Base-by-base conservation (phyloP, 2,329 filamentous ascomycete genomes). In the Fusarium luffae region DNA sequence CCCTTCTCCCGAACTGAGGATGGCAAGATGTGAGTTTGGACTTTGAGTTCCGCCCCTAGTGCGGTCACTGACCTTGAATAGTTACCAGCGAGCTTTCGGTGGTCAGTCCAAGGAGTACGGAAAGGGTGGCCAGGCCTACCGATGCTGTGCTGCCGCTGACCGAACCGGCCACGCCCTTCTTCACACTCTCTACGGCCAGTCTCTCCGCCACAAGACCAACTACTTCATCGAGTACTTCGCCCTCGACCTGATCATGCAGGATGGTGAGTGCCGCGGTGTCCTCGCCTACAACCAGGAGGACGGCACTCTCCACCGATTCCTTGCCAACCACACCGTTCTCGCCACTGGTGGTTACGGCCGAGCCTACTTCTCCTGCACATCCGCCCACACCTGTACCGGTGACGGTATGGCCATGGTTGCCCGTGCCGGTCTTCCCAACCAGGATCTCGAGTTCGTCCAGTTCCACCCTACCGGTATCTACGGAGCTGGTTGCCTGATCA, bases 141-240 rank as follows among this genome's bases (percentile, higher is more conserved):
- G 96, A 84, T 97, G 94, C 88, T 97, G 93, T 81, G 95, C 94
- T 81, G 96, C 94, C 66, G 96, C 95, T 75, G 96, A 99, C 82
- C 89, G 95, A 87, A 98, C 96, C 69, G 96, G 96, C 71, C 96
- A 99, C 84, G 96, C 96, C 77, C 92, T 99, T 74, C 90, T 99
- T 54, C 96, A 99, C 88, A 99, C 96, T 27, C 92, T 99, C 73
- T 99, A 98, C 84, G 96, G 96, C 77, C 95, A 98, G 85, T 98
- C 94, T 56, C 89, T 98, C 67, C 88, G 93, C 79, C 94, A 98
- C 88, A 97, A 98, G 88, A 98, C 95, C 79, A 98, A 98, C 87
- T 99, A 98, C 88, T 98, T 99, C 85, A 98, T 99, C 82, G 96
- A 98, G 84, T 98, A 94, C 88, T 99, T 98, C 81, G 96, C 94